Conservation (phyloP, 495 filamentous ascomycete species). For the Penicillium ochrochloron region DNA sequence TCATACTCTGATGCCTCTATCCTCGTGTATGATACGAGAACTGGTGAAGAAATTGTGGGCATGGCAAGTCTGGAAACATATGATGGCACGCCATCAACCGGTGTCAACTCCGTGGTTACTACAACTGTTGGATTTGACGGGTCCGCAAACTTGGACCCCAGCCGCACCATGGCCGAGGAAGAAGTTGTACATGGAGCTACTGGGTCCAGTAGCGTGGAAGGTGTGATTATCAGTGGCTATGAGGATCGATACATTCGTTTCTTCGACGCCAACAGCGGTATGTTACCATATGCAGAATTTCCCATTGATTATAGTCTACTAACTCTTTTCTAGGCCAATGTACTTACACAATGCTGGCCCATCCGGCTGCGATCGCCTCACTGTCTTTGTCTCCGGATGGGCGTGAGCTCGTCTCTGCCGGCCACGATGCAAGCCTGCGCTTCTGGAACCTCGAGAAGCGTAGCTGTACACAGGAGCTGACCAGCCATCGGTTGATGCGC, state of each 20-base stretch:
- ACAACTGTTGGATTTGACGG: conserved; percentile 80
- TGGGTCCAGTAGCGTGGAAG: conserved; percentile 84
- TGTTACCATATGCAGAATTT: conserved; percentile 40
- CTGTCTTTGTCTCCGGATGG: conserved; percentile 91
- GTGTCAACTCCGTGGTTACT: conserved; percentile 90
- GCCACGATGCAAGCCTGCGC: conserved; percentile 90
- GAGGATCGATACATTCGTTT: conserved; percentile 95
- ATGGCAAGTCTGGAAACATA: conserved; percentile 96
- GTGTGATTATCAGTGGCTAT: conserved; percentile 91
- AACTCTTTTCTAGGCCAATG: conserved; percentile 78
- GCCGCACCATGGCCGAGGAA: conserved; percentile 63
- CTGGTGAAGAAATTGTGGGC: conserved; percentile 85
- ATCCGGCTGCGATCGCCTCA: conserved; percentile 87
- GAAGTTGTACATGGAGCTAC: conserved; percentile 80
- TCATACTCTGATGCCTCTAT: conserved; percentile 89
- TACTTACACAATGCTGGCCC: conserved; percentile 97
- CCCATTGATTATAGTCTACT: conserved; percentile 26
- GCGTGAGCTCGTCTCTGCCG: conserved; percentile 90
- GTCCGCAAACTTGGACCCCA: conserved; percentile 65
- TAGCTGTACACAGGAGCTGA: conserved; percentile 91
- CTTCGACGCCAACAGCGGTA: conserved; percentile 98
- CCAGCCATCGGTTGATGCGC: conserved; percentile 86
- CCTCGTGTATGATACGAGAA: conserved; percentile 87
- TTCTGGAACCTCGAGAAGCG: conserved; percentile 99
- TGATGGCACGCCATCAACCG: conserved; percentile 78